Evolutionary conservation across 2,329 filamentous ascomycete species (phyloP), one percentile per base, ranked within the genome.

Genomic region (Didymosphaeria variabile): DNA sequence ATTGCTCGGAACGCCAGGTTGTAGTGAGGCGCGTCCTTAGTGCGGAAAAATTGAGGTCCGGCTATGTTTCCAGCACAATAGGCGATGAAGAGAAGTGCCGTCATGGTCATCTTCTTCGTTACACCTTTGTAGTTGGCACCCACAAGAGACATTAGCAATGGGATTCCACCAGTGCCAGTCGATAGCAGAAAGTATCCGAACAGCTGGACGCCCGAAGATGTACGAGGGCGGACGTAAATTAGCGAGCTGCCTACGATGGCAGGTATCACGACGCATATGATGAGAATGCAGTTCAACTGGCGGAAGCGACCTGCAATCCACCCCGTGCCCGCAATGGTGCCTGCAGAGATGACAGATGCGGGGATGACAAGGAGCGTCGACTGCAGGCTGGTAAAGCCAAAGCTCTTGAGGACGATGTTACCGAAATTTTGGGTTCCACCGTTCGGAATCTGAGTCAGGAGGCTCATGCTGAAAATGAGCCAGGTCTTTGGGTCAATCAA

Each of bases 391-490:
- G 63, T 76, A 60, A 82, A 83, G 3, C 80, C 81, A 53, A 82
- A 82, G 0, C 78, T 80, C 29, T 81, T 81, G 63, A 82, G 79
- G 47, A 82, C 79, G 0, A 83, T 69, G 49, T 67, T 68, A 8
- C 60, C 62, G 46, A 69, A 69, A 21, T 65, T 65, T 31, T 66
- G 62, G 5, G 65, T 67, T 10, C 65, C 67, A 36, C 63, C 63
- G 54, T 66, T 67, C 5, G 65, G 63, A 13, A 67, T 64, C 54
- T 68, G 64, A 13, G 60, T 62, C 4, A 67, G 42, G 1, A 65
- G 44, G 13, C 53, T 57, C 38, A 70, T 65, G 54, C 49, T 58
- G 55, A 67, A 66, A 23, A 67, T 63, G 9, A 68, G 29, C 67
- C 66, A 68, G 2, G 60, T 63, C 44, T 67, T 67, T 1, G 64